Conservation (phyloP, 305 asterid species). For the Fraxinus xanthoxyloides region DNA sequence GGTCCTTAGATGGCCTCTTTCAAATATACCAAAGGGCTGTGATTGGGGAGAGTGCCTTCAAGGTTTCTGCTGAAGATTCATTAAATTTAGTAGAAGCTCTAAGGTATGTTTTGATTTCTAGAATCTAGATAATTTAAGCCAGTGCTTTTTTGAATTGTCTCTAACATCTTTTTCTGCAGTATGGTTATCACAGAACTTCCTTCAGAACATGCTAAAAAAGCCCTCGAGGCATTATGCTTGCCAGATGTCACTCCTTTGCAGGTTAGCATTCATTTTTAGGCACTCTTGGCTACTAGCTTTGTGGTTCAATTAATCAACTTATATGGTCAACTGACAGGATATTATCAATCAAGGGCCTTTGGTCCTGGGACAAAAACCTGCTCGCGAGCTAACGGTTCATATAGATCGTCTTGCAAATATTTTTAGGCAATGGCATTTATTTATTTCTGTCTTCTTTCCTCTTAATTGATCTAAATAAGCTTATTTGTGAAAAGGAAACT, state of each 20-base stretch:
- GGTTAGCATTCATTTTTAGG: constrained; percentile 44
- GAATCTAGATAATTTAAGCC: constrained; percentile 18
- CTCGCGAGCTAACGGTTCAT: constrained; percentile 93
- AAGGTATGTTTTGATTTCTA: constrained; percentile 51
- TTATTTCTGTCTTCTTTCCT: constrained; percentile 10
- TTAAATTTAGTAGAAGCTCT: constrained; percentile 91
- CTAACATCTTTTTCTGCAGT: constrained; percentile 45
- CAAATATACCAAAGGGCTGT: constrained; percentile 91
- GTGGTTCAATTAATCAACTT: constrained; percentile 24
- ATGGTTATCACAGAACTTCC: constrained; percentile 95
- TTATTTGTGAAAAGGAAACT: constrained; percentile 22
- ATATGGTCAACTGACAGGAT: constrained; percentile 58
- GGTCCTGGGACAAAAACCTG: constrained; percentile 74
- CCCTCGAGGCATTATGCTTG: constrained; percentile 81
- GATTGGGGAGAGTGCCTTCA: constrained; percentile 78
- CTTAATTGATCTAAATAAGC: constrained; percentile 12
- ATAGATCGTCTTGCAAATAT: constrained; percentile 88
- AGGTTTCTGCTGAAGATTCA: constrained; percentile 94
- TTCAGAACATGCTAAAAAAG: constrained; percentile 88
- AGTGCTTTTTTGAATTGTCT: constrained; percentile 30
- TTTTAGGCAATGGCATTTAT: constrained; percentile 54
- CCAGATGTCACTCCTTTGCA: constrained; percentile 80
- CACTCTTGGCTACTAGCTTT: constrained; percentile 19
- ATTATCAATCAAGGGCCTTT: constrained; percentile 79
- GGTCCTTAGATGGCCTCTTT: constrained; percentile 85